Conservation (phyloP, 345 rosid genomes). For the Salix dunnii region DNA sequence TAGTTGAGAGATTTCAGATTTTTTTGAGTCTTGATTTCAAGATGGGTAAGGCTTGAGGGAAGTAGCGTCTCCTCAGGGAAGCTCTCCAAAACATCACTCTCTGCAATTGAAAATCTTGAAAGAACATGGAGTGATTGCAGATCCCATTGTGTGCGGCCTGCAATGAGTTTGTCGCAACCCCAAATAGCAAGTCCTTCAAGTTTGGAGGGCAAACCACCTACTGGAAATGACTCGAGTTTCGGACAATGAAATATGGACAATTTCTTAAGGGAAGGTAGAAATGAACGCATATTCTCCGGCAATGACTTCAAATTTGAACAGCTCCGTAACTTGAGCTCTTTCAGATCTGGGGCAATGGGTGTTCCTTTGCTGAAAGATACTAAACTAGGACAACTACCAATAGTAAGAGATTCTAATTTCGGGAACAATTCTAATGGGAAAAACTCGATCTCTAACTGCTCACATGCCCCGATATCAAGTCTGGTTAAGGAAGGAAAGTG, state of each 20-base stretch:
- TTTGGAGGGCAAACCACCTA: slow-evolving; percentile 14
- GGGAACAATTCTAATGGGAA: slow-evolving; percentile 7
- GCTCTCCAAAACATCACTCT: slow-evolving; percentile 1
- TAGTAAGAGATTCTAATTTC: not conserved
- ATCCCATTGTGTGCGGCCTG: slow-evolving; percentile 7
- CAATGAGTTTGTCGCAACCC: slow-evolving; percentile 2
- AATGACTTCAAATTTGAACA: slow-evolving; percentile 11
- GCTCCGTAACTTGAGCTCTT: not conserved
- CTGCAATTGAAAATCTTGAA: not conserved
- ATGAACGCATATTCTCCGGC: slow-evolving; percentile 1
- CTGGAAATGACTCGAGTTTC: slow-evolving; percentile 9
- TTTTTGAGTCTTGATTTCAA: not conserved
- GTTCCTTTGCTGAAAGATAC: not conserved
- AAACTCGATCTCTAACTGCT: not conserved
- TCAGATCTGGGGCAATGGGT: not conserved
- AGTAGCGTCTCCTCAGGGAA: slow-evolving; percentile 12
- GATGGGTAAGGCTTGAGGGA: slow-evolving; percentile 2
- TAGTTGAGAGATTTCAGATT: slow-evolving; percentile 10
- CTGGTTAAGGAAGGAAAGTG: not conserved
- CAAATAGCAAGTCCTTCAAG: slow-evolving; percentile 4
- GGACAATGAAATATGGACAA: slow-evolving; percentile 6
- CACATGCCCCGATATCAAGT: not conserved
- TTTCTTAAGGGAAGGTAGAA: slow-evolving; percentile 10
- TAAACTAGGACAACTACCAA: slow-evolving; percentile 1
- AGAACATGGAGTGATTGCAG: slow-evolving; percentile 9